Percentiles rank a stretch among this genome's conserved stretches.
Conservation (phyloP, 345 rosid species). For the Acer yangbiense region DNA sequence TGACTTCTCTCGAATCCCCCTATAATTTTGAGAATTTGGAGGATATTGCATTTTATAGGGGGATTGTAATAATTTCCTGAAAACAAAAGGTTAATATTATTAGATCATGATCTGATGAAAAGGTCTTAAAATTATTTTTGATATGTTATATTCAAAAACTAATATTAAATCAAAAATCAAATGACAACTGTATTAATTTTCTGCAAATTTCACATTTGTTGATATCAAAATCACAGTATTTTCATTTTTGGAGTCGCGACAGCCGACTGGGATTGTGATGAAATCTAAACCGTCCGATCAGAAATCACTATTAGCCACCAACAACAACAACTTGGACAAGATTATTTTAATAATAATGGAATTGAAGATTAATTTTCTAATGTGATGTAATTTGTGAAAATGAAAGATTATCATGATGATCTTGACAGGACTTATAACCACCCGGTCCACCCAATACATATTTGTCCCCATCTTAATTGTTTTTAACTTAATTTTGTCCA, state of each 20-base stretch:
- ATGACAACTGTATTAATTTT: no score
- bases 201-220: no score
- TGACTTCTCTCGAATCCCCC: no score
- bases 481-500: neutral
- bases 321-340: neutral
- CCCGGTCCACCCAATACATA: conserved; percentile 13
- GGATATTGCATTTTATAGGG: no score
- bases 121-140: no score
- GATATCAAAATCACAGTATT: no score
- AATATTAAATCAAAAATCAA: no score
- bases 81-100: no score
- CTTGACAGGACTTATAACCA: conserved; percentile 21
- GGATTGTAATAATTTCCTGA: no score
- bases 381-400: conserved; percentile 10
- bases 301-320: neutral
- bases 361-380: neutral
- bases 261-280: neutral
- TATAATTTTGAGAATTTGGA: no score
- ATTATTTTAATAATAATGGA: conserved; percentile 1
- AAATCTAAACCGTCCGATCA: neutral
- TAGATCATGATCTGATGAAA: no score
- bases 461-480: neutral
- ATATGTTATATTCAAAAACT: no score
- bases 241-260: neutral
- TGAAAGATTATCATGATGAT: neutral